phyloP scores from a whole-genome alignment of 805 yeast genomes.

The Saccharomyces kudriavzevii region DNA sequence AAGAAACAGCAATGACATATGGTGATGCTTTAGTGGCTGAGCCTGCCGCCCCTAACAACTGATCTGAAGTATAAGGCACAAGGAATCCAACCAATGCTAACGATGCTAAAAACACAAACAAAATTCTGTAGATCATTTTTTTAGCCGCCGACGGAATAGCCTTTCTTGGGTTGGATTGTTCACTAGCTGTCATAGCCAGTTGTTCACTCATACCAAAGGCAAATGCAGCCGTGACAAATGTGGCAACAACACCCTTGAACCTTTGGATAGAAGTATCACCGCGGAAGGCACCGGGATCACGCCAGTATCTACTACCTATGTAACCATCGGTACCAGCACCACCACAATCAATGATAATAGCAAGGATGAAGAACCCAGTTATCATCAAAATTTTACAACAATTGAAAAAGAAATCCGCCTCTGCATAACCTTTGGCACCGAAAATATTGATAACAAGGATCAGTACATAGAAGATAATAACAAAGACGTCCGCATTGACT shows the following conservation, averaged over 20 bases:
- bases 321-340: constrained; percentile 50
- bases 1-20: constrained; percentile 60
- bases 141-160: constrained; percentile 61
- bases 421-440: constrained; percentile 56
- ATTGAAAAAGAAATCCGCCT: constrained; percentile 59
- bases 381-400: constrained; percentile 50
- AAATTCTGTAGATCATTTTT: constrained; percentile 62
- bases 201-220: constrained; percentile 61
- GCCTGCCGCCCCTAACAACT: constrained; percentile 41
- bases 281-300: constrained; percentile 55
- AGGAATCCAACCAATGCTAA: constrained; percentile 47
- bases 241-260: constrained; percentile 58
- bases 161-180: constrained; percentile 52
- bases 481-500: constrained; percentile 49
- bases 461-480: constrained; percentile 46
- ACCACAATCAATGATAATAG: constrained; percentile 46
- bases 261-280: constrained; percentile 32
- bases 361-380: constrained; percentile 52
- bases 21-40: constrained; percentile 59
- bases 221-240: constrained; percentile 61
- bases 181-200: constrained; percentile 64
- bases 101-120: constrained; percentile 48
- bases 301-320: constrained; percentile 53
- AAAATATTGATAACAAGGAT: constrained; percentile 43
- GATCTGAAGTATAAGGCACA: constrained; percentile 50